Percentiles rank a stretch among this genome's conserved stretches.
phyloP scores from a whole-genome alignment of 352 stramenopile species.

The Phytophthora vignae region DNA sequence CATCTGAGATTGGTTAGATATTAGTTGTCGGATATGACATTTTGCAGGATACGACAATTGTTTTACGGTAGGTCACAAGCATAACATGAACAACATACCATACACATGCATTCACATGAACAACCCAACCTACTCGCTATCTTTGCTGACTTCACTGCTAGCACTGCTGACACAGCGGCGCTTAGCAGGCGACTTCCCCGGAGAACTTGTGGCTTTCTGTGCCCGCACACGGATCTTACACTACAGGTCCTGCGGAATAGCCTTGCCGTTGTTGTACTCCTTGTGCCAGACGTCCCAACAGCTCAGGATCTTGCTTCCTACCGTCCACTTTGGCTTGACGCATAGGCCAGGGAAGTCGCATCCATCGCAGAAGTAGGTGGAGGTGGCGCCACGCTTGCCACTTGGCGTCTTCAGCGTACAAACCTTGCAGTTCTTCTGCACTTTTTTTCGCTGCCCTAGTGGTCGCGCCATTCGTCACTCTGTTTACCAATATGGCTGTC shows the following conservation, averaged over 20 bases:
- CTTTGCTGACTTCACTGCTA: background rate
- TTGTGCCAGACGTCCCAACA: constrained; percentile 11
- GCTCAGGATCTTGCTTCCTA: background rate
- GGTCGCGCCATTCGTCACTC: background rate
- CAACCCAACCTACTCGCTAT: background rate
- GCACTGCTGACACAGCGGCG: background rate
- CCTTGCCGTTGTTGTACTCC: constrained; percentile 9
- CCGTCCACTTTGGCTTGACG: constrained; percentile 1
- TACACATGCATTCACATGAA: background rate
- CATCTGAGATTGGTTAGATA: background rate
- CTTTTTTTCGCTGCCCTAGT: constrained; percentile 3
- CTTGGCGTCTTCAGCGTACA: constrained; percentile 1
- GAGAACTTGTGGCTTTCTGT: too few relatives aligned
- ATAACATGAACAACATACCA: background rate
- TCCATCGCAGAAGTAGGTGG: constrained; percentile 7
- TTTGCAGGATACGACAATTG: background rate
- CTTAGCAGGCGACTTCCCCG: too few relatives aligned
- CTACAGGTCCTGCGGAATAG: background rate
- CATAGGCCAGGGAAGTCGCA: constrained; percentile 1
- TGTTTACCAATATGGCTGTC: background rate
- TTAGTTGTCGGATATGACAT: background rate
- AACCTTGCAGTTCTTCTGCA: constrained; percentile 13
- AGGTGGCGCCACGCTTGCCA: constrained; percentile 8
- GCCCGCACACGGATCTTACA: too few relatives aligned
- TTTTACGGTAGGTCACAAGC: background rate